These are phyloP conservation scores for Tulasnella sp. DNA, from an alignment of 768 basidiomycete genomes.

Conservation along the genomic window DNA sequence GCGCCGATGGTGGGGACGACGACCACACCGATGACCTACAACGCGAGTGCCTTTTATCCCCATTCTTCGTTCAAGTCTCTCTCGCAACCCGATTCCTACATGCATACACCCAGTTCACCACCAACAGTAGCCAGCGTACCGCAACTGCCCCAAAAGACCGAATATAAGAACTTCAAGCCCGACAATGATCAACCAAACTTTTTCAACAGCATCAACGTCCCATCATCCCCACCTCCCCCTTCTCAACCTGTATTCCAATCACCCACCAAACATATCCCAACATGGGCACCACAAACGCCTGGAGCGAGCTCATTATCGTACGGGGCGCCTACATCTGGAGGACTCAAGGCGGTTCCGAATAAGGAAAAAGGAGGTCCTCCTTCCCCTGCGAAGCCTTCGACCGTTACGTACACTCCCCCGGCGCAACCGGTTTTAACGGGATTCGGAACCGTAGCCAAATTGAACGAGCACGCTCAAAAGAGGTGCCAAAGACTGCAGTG, in stretches of 20 bases:
- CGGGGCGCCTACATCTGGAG: neutral
- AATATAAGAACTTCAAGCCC: too few relatives aligned
- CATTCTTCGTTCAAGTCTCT: too few relatives aligned
- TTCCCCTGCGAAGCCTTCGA: neutral
- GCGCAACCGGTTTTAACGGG: neutral
- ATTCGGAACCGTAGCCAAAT: neutral
- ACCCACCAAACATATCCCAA: neutral
- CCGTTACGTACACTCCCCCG: neutral
- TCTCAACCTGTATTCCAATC: neutral
- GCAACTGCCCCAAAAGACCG: too few relatives aligned
- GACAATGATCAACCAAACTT: too few relatives aligned
- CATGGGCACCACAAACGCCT: neutral
- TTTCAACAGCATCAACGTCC: too few relatives aligned
- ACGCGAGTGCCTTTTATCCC: too few relatives aligned
- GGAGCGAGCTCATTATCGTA: neutral
- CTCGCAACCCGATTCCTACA: too few relatives aligned
- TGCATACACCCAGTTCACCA: too few relatives aligned
- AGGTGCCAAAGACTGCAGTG: neutral
- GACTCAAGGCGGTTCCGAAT: neutral
- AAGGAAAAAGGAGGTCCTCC: neutral
- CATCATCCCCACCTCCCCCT: neutral
- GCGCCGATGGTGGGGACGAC: too few relatives aligned
- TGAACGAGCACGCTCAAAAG: conserved; percentile 5
- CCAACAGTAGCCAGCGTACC: too few relatives aligned
- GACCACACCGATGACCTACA: too few relatives aligned